phyloP scores from a whole-genome alignment of 1,284 basidiomycete genomes.

The Ustilago loliicola region DNA sequence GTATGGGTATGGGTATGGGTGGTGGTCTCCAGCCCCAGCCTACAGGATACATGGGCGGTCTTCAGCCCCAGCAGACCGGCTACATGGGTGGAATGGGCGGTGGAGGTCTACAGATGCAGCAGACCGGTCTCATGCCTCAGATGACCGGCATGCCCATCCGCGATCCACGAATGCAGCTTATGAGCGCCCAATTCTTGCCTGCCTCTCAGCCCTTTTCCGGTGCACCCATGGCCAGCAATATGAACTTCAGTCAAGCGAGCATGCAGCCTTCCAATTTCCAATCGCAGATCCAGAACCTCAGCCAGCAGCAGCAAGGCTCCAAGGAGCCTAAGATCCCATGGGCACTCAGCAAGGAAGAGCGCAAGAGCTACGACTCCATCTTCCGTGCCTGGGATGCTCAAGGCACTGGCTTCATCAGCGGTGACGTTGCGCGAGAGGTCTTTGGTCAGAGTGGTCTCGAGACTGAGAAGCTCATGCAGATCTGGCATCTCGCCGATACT shows the following conservation, averaged over 20 bases:
- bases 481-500: constrained; percentile 77
- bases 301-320: constrained; percentile 78
- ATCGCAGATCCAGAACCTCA: constrained; percentile 62
- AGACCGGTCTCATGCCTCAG: constrained; percentile 67
- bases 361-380: constrained; percentile 96
- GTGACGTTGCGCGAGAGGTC: constrained; percentile 88
- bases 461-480: constrained; percentile 90
- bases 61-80: constrained; percentile 61
- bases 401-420: constrained; percentile 87
- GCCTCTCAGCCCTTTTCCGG: constrained; percentile 68
- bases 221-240: constrained; percentile 63
- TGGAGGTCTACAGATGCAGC: constrained; percentile 60
- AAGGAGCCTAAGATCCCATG: constrained; percentile 85
- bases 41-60: constrained; percentile 26
- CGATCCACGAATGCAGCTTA: constrained; percentile 69
- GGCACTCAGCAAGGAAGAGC: constrained; percentile 89
- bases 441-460: constrained; percentile 93
- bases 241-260: constrained; percentile 68
- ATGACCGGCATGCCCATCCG: constrained; percentile 68
- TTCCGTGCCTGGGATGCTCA: constrained; percentile 94
- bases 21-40: constrained; percentile 18
- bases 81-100: constrained; percentile 54
- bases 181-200: constrained; percentile 70
- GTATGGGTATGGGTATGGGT: constrained; percentile 38
- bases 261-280: constrained; percentile 69